phyloP scores from a whole-genome alignment of 352 stramenopile genomes.

The Phytopythium ostracodes region DNA sequence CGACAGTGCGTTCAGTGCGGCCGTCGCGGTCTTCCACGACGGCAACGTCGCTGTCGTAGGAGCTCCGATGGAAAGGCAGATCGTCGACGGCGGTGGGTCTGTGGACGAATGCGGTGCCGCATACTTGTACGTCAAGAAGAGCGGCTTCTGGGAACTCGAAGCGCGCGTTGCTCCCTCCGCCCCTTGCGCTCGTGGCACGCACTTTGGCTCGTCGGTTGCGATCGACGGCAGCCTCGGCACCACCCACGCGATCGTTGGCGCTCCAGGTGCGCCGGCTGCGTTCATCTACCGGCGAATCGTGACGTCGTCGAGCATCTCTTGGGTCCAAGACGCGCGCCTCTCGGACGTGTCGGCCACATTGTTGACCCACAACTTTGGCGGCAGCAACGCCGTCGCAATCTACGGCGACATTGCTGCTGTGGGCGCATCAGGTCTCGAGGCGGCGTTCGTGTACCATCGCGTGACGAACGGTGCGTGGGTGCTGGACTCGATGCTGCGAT shows the following conservation, averaged over 20 bases:
- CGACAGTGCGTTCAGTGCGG: slow-evolving; percentile 37
- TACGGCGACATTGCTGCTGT: slow-evolving; percentile 88
- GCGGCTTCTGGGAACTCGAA: slow-evolving; percentile 69
- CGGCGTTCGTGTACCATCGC: slow-evolving; percentile 72
- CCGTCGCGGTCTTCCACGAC: slow-evolving; percentile 61
- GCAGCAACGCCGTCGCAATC: slow-evolving; percentile 65
- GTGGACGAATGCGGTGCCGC: slow-evolving; percentile 50
- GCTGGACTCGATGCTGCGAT: slow-evolving; percentile 49
- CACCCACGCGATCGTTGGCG: slow-evolving; percentile 60
- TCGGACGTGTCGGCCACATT: slow-evolving; percentile 30
- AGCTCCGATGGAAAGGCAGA: slow-evolving; percentile 43
- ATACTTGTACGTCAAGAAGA: slow-evolving; percentile 60
- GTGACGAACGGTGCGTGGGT: slow-evolving; percentile 37
- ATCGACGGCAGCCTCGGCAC: slow-evolving; percentile 67
- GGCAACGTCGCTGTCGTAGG: slow-evolving; percentile 69
- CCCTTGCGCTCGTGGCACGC: slow-evolving; percentile 20
- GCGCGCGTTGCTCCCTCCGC: slow-evolving; percentile 23
- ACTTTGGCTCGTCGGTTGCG: slow-evolving; percentile 60
- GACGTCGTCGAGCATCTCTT: slow-evolving; percentile 21
- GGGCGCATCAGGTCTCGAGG: slow-evolving; percentile 70
- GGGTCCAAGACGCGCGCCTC: slow-evolving; percentile 44
- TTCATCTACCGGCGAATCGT: slow-evolving; percentile 36
- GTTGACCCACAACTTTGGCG: slow-evolving; percentile 65
- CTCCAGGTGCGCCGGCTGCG: slow-evolving; percentile 47
- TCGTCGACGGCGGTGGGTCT: slow-evolving; percentile 1